Evolutionary conservation across 2,329 filamentous ascomycete species (phyloP), one percentile per base, ranked within the genome.

Genomic region (Pseudopyricularia cyperi): DNA sequence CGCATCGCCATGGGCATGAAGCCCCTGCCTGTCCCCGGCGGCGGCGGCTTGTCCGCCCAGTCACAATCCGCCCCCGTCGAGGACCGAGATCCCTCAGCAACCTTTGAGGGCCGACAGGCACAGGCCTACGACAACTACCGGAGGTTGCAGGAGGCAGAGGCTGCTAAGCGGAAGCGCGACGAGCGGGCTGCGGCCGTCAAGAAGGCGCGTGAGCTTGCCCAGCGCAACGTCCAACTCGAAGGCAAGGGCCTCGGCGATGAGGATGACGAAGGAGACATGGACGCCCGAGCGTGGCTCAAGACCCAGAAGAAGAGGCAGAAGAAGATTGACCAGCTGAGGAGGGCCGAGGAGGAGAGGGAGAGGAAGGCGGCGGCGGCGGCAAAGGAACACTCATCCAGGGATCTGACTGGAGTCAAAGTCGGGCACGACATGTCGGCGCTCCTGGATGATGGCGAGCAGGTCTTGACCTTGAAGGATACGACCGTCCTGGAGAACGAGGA

Each of bases 271-370:
- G 78, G 71, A 3, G 82, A 83, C 12, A 59, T 86, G 26, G 88
- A 95, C 65, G 87, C 91, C 14, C 87, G 87, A 64, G 75, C 86
- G 1, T 98, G 93, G 93, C 67, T 98, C 55, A 80, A 85, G 59
- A 84, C 84, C 54, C 85, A 91, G 66, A 97, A 95, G 75, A 97
- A 95, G 72, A 78, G 90, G 50, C 89, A 95, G 66, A 95, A 89
- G 75, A 87, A 90, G 68, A 90, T 97, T 37, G 85, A 84, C 46
- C 83, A 87, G 60, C 82, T 83, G 30, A 79, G 85, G 58, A 81
- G 81, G 62, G 62, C 74, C 51, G 87, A 89, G 55, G 81, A 87
- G 61, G 89, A 96, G 64, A 70, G 89, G 46, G 87, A 83, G 9
- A 87, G 88, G 55, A 78, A 78, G 9, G 76, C 72, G 3, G 77